Base-by-base conservation (phyloP, 1,284 basidiomycete genomes). In the Acaromyces ingoldii region DNA sequence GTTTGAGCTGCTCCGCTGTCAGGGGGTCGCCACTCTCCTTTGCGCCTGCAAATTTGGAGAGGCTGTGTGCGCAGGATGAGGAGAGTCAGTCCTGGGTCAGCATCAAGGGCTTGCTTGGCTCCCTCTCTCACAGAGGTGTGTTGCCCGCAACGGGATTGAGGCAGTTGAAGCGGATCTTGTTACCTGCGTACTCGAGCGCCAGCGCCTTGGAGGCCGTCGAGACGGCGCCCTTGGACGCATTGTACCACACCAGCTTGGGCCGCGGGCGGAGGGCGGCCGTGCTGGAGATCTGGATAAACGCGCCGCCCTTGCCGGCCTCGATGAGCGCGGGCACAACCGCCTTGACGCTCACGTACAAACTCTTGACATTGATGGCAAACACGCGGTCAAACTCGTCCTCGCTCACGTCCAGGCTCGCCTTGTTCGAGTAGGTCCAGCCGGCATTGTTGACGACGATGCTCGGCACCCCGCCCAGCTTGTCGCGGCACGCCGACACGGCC, bases 371-470 rank as follows among this genome's bases (percentile, higher is more conserved):
- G 11, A 64, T 40, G 3, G 38, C 25, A 19, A 64, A 64, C 2
- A 57, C 54, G 2, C 41, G 29, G 19, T 59, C 60, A 19, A 62
- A 64, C 38, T 64, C 62, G 0, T 52, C 42, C 30, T 64, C 54
- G 10, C 11, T 21, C 2, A 64, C 60, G 0, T 45, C 13, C 0
- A 62, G 39, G 1, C 56, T 42, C 28, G 40, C 15, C 42, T 64
- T 62, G 39, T 64, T 58, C 3, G 33, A 38, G 21, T 64, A 64
- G 15, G 62, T 64, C 62, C 62, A 64, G 3, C 62, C 62, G 0
- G 62, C 62, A 33, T 64, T 64, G 38, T 64, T 64, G 9, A 64
- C 57, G 0, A 61, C 26, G 1, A 62, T 28, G 11, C 36, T 53
- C 0, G 60, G 60, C 0, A 25, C 9, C 0, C 6, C 24, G 4